phyloP scores from a whole-genome alignment of 176 grass and related monocot species.

The Saccharum officinarum region DNA sequence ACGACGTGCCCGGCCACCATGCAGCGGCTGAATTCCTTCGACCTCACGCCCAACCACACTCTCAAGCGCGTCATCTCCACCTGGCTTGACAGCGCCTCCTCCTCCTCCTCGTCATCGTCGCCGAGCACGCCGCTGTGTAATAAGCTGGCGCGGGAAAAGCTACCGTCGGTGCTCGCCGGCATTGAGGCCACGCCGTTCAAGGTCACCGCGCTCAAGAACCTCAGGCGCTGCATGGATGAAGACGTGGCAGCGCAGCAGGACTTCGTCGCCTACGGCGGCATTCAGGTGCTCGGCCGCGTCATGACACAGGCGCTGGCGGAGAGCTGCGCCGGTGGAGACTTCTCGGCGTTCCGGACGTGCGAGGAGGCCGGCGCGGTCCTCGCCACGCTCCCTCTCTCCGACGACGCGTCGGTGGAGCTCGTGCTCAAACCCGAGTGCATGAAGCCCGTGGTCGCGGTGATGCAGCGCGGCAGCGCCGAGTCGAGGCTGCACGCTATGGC shows the following conservation, averaged over 20 bases:
- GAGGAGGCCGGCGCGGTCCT: conserved; percentile 73
- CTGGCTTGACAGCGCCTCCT: conserved; percentile 43
- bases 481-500: conserved; percentile 51
- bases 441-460: conserved; percentile 48
- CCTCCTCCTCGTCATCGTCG: neutral
- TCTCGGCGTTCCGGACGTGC: conserved; percentile 59
- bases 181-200: conserved; percentile 75
- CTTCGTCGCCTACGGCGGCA: conserved; percentile 49
- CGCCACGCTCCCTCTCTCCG: conserved; percentile 42
- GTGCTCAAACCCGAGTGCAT: conserved; percentile 57
- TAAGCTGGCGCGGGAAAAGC: conserved; percentile 31
- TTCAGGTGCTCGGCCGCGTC: conserved; percentile 52
- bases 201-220: conserved; percentile 58
- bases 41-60: conserved; percentile 89
- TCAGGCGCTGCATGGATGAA: conserved; percentile 42
- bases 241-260: conserved; percentile 44
- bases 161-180: conserved; percentile 39
- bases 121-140: conserved; percentile 29
- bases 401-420: conserved; percentile 42
- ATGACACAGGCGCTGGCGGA: conserved; percentile 49
- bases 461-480: conserved; percentile 74
- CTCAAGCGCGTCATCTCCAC: conserved; percentile 76
- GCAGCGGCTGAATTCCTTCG: conserved; percentile 56
- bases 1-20: conserved; percentile 83
- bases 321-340: conserved; percentile 38